phyloP scores from a whole-genome alignment of 2,329 filamentous ascomycete species.

The Xylariaceae sp. region DNA sequence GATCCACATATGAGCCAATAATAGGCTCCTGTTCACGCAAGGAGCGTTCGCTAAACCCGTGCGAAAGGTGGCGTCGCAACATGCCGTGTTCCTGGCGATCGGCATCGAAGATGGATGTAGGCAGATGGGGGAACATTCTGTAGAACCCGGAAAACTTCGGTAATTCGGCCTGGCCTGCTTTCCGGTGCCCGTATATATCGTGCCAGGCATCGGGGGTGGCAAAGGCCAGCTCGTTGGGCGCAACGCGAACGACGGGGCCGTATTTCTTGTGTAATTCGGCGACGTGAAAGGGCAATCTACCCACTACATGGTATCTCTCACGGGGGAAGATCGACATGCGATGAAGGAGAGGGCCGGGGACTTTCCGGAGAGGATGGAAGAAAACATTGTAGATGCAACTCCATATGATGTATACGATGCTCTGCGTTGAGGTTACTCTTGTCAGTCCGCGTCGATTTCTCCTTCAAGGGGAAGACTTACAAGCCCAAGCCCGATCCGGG shows the following conservation, averaged over 20 bases:
- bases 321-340: conserved; percentile 10
- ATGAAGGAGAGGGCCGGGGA: conserved; percentile 11
- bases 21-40: conserved; percentile 23
- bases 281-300: conserved; percentile 3
- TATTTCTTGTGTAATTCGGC: conserved; percentile 12
- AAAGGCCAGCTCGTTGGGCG: conserved; percentile 11
- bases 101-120: conserved; percentile 3
- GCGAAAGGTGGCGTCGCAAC: conserved; percentile 15
- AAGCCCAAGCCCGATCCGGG: background rate
- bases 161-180: conserved; percentile 5
- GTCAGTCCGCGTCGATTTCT: background rate
- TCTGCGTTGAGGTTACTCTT: background rate
- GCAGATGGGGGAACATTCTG: conserved; percentile 2
- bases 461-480: background rate
- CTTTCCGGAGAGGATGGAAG: conserved; percentile 14
- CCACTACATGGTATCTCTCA: background rate
- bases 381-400: conserved; percentile 12
- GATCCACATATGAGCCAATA: conserved; percentile 21
- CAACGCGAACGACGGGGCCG: conserved; percentile 13
- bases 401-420: background rate
- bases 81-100: conserved; percentile 7
- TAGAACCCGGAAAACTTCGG: conserved; percentile 10
- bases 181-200: conserved; percentile 15
- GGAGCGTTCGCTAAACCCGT: conserved; percentile 21
- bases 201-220: conserved; percentile 12